phyloP scores from a whole-genome alignment of 257 asterid genomes.

The Jasminum sambac region DNA sequence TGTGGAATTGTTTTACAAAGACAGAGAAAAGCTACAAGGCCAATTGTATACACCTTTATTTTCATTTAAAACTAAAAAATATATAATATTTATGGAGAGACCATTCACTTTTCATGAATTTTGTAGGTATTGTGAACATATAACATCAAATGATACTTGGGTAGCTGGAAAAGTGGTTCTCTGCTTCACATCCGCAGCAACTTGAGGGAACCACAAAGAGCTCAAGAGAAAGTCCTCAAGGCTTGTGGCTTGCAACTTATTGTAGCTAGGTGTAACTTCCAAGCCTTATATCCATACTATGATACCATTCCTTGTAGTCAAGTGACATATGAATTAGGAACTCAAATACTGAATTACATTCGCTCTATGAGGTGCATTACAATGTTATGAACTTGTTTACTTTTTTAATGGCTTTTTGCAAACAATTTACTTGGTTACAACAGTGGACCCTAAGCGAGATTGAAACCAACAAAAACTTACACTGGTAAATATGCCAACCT shows the following conservation, averaged over 20 bases:
- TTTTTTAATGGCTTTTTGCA: background rate
- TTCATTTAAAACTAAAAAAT: background rate
- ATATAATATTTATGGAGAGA: background rate
- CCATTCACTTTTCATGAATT: background rate
- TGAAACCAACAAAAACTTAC: slow-evolving; percentile 37
- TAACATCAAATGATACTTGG: slow-evolving; percentile 34
- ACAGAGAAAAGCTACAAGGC: background rate
- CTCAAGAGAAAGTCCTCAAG: background rate
- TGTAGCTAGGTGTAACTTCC: slow-evolving; percentile 9
- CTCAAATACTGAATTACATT: slow-evolving; percentile 38
- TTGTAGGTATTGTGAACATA: slow-evolving; percentile 32
- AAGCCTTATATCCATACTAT: background rate
- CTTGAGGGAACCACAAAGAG: background rate
- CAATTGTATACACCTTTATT: background rate
- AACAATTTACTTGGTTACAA: background rate
- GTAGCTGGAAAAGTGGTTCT: too few species aligned
- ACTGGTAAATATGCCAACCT: slow-evolving; percentile 33
- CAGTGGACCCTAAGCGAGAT: slow-evolving; percentile 34
- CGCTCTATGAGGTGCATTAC: slow-evolving; percentile 29
- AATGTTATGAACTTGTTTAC: background rate
- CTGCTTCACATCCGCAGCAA: slow-evolving; percentile 28
- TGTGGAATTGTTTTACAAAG: slow-evolving; percentile 18
- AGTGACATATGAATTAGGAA: slow-evolving; percentile 32
- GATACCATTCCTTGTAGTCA: slow-evolving; percentile 14
- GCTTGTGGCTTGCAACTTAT: slow-evolving; percentile 41